These are phyloP conservation scores for Pythium volutum DNA, from an alignment of 352 stramenopile species.

Conservation along the genomic window DNA sequence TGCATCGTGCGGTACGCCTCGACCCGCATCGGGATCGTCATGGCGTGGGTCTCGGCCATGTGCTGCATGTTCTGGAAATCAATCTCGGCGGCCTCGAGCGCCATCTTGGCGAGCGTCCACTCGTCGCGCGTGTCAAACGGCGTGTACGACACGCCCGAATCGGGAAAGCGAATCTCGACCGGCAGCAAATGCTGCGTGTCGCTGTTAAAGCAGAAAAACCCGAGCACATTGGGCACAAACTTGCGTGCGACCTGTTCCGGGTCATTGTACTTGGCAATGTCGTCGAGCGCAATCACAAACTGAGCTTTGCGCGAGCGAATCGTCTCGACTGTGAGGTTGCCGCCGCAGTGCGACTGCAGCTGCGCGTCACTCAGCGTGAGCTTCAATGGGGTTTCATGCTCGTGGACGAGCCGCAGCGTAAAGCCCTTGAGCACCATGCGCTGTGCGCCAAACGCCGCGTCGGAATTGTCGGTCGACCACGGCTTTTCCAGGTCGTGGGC, in stretches of 20 bases:
- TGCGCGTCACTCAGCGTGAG: slow-evolving; percentile 29
- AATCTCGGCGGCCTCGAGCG: slow-evolving; percentile 39
- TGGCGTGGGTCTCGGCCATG: slow-evolving; percentile 46
- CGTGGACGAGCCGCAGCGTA: slow-evolving; percentile 26
- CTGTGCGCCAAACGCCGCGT: slow-evolving; percentile 38
- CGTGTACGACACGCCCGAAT: slow-evolving; percentile 44
- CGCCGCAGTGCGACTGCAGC: slow-evolving; percentile 32
- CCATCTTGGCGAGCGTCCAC: slow-evolving; percentile 52
- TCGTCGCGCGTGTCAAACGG: slow-evolving; percentile 29
- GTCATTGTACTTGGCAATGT: slow-evolving; percentile 35
- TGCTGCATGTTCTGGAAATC: slow-evolving; percentile 53
- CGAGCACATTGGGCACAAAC: slow-evolving; percentile 34
- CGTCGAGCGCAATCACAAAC: slow-evolving; percentile 37
- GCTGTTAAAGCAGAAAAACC: slow-evolving; percentile 19
- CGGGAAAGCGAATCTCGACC: slow-evolving; percentile 40
- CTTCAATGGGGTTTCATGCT: background rate
- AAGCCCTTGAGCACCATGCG: slow-evolving; percentile 46
- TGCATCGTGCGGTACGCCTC: slow-evolving; percentile 36
- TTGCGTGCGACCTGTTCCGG: slow-evolving; percentile 21
- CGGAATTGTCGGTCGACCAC: slow-evolving; percentile 31
- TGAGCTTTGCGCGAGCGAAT: slow-evolving; percentile 25
- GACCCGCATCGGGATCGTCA: slow-evolving; percentile 45
- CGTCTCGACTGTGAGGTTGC: slow-evolving; percentile 12
- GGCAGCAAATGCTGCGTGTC: slow-evolving; percentile 31
- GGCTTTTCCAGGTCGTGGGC: slow-evolving; percentile 15